phyloP scores from a whole-genome alignment of 176 grass and related monocot species.

The Oryza australiensis region DNA sequence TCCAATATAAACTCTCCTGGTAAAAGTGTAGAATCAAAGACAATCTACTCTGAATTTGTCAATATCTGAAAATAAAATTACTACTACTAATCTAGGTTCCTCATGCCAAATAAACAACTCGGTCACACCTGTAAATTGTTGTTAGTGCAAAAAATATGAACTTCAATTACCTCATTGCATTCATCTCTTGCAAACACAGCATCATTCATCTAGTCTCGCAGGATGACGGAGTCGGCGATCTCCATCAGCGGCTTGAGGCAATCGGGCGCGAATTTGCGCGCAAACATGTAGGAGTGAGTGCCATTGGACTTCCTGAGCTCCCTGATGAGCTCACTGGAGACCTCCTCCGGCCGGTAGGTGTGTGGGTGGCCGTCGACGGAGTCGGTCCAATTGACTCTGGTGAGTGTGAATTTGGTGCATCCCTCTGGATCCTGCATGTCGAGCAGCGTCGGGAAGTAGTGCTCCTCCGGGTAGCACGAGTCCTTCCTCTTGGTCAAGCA shows the following conservation, averaged over 20 bases:
- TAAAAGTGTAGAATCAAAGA: not conserved
- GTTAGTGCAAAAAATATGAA: not conserved
- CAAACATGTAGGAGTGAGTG: constrained; percentile 75
- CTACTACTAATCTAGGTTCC: not conserved
- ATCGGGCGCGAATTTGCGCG: constrained; percentile 66
- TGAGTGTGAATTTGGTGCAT: constrained; percentile 78
- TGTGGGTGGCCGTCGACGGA: constrained; percentile 67
- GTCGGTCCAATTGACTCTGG: constrained; percentile 89
- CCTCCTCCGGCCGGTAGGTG: constrained; percentile 71
- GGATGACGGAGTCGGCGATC: constrained; percentile 71
- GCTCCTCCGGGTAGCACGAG: constrained; percentile 96
- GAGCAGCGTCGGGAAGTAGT: constrained; percentile 94
- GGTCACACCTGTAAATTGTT: not conserved
- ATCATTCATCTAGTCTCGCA: constrained; percentile 55
- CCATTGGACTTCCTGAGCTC: constrained; percentile 84
- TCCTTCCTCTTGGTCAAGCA: constrained; percentile 56
- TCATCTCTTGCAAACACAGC: constrained; percentile 18
- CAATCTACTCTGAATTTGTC: not conserved
- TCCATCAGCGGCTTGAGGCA: constrained; percentile 66
- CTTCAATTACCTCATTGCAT: constrained; percentile 34
- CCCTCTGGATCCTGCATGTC: constrained; percentile 87
- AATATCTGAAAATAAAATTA: not conserved
- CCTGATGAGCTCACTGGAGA: constrained; percentile 59
- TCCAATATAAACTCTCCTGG: not conserved
- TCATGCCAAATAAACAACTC: constrained; percentile 3